Base-by-base conservation (phyloP, 164 flowering plant genomes). In the Tinospora cordifolia region DNA sequence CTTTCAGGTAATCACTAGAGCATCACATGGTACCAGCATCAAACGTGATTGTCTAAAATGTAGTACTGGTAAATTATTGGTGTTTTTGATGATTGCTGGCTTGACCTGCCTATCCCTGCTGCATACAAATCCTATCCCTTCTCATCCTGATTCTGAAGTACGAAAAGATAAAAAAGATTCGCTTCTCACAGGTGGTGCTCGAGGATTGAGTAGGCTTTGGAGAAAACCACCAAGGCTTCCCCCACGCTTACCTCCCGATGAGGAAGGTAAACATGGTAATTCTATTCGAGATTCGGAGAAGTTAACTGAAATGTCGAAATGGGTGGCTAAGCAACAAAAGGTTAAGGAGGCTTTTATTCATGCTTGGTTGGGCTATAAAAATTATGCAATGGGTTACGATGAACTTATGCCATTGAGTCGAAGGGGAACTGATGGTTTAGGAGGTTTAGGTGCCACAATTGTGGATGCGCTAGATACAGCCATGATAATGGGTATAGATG, bases 381-480 rank as follows among this genome's bases (percentile, higher is more conserved):
- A 70, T 44, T 86, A 82, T 75, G 89, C 98, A 65, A 87, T 94
- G 90, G 99, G 99, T 51, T 83, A 64, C 83, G 99, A 94, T 84
- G 99, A 94, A 73, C 93, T 94, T 58, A 88, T 86, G 97, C 97
- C 97, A 10, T 7, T 94, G 63, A 87, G 89, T 76, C 76, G 82
- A 68, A 82, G 70, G 40, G 99, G 99, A 69, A 70, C 72, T 78
- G 93, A 94, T 85, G 91, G 97, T 36, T 83, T 94, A 80, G 97
- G 99, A 71, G 99, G 97, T 71, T 77, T 92, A 12, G 97, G 99
- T 72, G 99, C 97, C 73, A 92, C 99, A 25, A 65, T 90, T 74
- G 93, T 90, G 71, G 99, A 94, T 83, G 89, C 97, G 64, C 80
- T 94, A 57, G 97, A 90, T 77, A 94, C 98, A 39, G 97, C 98